Percentiles rank a stretch among this genome's conserved stretches.
Conservation (phyloP, 768 basidiomycete species). For the Macrolepiota albuminosa region DNA sequence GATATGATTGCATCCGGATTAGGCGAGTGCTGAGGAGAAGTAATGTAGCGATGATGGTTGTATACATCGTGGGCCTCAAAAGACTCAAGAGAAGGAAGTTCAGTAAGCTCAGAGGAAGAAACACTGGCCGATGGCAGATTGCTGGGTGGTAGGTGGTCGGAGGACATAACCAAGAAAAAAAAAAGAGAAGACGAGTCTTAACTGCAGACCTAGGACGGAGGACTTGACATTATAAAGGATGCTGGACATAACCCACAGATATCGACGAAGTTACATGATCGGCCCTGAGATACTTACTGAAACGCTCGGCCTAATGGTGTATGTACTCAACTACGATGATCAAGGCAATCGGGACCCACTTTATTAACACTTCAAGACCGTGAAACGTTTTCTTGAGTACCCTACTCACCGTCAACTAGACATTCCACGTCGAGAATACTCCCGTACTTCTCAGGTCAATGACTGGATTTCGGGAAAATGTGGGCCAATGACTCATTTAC, state of each 20-base stretch:
- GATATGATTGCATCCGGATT: not conserved
- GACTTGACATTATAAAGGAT: constrained; percentile 5
- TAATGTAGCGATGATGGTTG: not conserved
- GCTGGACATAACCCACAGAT: not conserved
- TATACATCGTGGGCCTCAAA: constrained; percentile 6
- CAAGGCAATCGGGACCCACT: not conserved
- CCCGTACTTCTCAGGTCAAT: not conserved
- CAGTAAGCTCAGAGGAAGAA: constrained; percentile 10
- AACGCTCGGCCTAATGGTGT: not conserved
- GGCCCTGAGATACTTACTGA: not conserved
- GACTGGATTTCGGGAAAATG: not conserved
- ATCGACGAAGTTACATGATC: constrained; percentile 8
- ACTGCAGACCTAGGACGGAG: not conserved
- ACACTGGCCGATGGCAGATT: not conserved
- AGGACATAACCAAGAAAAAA: constrained; percentile 3
- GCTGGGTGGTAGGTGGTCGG: not conserved
- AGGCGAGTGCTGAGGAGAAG: not conserved
- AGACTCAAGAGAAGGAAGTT: constrained; percentile 12
- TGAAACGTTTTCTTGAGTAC: not conserved
- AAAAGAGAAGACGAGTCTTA: not conserved
- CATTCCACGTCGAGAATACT: not conserved
- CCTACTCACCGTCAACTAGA: not conserved
- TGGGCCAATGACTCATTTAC: not conserved
- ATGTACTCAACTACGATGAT: not conserved
- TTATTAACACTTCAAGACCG: not conserved